Base-by-base conservation (phyloP, 2,329 filamentous ascomycete genomes). In the Bipolaris bicolor region DNA sequence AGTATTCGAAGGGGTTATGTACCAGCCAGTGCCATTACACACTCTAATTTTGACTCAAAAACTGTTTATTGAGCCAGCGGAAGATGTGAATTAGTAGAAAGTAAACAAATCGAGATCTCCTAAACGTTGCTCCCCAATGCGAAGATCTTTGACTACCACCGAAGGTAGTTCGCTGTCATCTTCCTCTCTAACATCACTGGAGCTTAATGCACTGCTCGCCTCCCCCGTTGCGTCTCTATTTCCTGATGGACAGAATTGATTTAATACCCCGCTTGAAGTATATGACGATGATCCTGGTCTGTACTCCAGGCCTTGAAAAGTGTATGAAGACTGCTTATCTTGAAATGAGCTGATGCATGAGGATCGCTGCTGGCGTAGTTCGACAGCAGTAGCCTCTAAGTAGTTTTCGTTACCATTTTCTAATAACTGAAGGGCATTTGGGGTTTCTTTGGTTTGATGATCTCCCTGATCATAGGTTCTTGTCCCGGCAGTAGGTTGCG, bases 351-450 rank as follows among this genome's bases (percentile, higher is more conserved):
- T 47, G n/a, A 22, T 16, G 45, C 16, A 47, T 47, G 31, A 26
- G 45, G 31, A 47, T 47, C 18, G 16, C 18, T 47, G 45, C 45
- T 37, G 31, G 29, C 29, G 7, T 29, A 26, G 11, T 34, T 26
- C 29, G 44, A 16, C 24, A 26, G 44, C 44, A 47, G 44, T 26
- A 47, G 24, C 9, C 29, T 26, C n/a, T 34, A 47, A 26, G 15
- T 33, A 46, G 24, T 16, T 9, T 41, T 41, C 39, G 39, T 22
- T 24, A 41, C n/a, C 39, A 6, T 41, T 9, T 41, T 15, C 39
- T 10, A 41, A 82, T 78, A 5, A 37, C 34, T 37, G 34, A 37
- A 37, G 34, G 34, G 13, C 4, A 37, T 37, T 5, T 37, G 34
- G 34, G 34, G 11, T 37, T 37, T 37, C 34, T 37, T 37, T 15